phyloP scores from a whole-genome alignment of 2,329 filamentous ascomycete species.

The Ascochyta pisi region DNA sequence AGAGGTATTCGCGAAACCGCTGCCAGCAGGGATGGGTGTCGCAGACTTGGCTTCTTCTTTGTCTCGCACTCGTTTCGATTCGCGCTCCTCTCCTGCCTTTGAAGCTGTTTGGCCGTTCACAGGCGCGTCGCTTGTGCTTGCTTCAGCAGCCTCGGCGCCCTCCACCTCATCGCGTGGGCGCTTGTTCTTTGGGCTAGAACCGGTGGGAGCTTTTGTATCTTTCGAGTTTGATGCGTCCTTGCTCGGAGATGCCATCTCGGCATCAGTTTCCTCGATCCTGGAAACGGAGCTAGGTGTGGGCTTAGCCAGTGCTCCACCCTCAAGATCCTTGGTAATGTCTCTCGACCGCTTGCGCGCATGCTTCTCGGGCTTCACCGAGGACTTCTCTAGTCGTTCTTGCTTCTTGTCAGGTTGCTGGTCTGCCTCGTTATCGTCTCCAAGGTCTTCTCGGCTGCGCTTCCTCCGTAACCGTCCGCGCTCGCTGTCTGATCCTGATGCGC shows the following conservation, averaged over 20 bases:
- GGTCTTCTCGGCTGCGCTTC: slow-evolving; percentile 57
- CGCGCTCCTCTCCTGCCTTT: slow-evolving; percentile 39
- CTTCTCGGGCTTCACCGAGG: slow-evolving; percentile 42
- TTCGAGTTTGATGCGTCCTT: slow-evolving; percentile 16
- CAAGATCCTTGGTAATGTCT: slow-evolving; percentile 49
- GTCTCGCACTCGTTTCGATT: slow-evolving; percentile 47
- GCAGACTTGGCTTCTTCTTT: slow-evolving; percentile 33
- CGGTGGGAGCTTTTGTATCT: slow-evolving; percentile 16
- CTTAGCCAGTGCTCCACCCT: slow-evolving; percentile 40
- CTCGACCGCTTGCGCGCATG: slow-evolving; percentile 57
- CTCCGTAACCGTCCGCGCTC: slow-evolving; percentile 49
- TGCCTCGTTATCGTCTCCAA: slow-evolving; percentile 47
- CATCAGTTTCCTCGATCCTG: slow-evolving; percentile 40
- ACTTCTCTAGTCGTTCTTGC: slow-evolving; percentile 32
- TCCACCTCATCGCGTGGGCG: slow-evolving; percentile 50
- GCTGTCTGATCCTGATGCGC: slow-evolving; percentile 45
- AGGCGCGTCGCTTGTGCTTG: slow-evolving; percentile 13
- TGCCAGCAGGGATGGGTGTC: slow-evolving; percentile 44
- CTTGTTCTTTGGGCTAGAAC: slow-evolving; percentile 58
- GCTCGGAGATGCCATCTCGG: slow-evolving; percentile 35
- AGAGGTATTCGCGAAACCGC: slow-evolving; percentile 55
- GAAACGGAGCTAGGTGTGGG: slow-evolving; percentile 41
- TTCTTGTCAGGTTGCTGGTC: slow-evolving; percentile 44
- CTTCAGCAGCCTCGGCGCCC: slow-evolving; percentile 17
- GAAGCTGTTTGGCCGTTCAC: slow-evolving; percentile 24